Evolutionary conservation across 371 early-diverging fungal genomes (phyloP), one percentile per base, ranked within the genome.

Genomic region (Lichtheimia corymbifera): DNA sequence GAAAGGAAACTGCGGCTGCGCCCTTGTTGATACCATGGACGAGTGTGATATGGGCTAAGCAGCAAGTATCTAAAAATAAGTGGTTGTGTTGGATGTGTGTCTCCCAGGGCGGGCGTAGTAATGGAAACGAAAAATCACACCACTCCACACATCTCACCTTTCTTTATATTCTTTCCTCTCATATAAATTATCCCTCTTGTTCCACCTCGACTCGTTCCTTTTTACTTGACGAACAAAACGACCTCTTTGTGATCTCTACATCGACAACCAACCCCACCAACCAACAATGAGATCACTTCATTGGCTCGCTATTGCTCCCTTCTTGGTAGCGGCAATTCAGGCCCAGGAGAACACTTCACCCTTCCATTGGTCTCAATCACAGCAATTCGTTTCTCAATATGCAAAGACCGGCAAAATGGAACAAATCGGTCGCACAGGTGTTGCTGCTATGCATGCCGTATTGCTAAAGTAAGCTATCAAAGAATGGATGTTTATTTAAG

Each of bases 361-460:
- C 14, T 79, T 79, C 55, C 58, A 62, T 41, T 73, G 70, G 76
- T 28, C 65, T 20, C 70, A 72, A 63, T 68, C 76, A 2, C 77
- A 75, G 55, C 64, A 63, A 42, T 61, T 70, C 50, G 53, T 72
- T 27, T 76, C 79, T 5, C 74, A 76, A 53, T 74, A 65, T 58
- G 64, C 68, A 30, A 60, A 45, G 17, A 58, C 71, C 2, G 80
- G 80, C 30, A 76, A 72, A 66, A 79, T 79, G 74, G 70, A 71
- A 22, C 77, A 76, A 55, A 67, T 50, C 28, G 80, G 80, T 25
- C 64, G 68, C 24, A 76, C 80, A 0, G 80, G 80, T 24, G 80
- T 77, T 15, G 66, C 77, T 18, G 80, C 77, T 18, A 77, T 77
- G 77, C 77, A 80, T 50, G 80, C 77, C 18, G 66, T 67, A 5